Percentiles rank a stretch among this genome's conserved stretches.
phyloP scores from a whole-genome alignment of 2,329 filamentous ascomycete genomes.

The Bipolaris zeicola region DNA sequence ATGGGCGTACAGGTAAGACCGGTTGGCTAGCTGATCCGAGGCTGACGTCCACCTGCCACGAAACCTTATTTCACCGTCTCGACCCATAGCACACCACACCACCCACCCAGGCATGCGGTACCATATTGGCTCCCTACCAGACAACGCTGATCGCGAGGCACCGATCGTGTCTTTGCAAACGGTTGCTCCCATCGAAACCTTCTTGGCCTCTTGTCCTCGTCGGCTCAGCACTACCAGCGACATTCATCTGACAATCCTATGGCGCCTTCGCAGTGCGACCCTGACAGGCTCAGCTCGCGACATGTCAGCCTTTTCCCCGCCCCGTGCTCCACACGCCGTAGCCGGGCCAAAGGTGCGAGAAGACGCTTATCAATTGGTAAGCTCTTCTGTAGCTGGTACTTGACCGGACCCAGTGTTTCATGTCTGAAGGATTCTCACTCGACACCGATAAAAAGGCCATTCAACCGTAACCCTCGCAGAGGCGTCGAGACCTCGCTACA shows the following conservation, averaged over 20 bases:
- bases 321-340: conserved; percentile 11
- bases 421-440: conserved; percentile 9
- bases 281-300: conserved; percentile 17
- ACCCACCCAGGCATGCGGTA: conserved; percentile 9
- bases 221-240: neutral
- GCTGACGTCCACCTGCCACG: conserved; percentile 34
- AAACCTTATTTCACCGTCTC: conserved; percentile 25
- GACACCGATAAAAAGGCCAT: conserved; percentile 3
- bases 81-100: neutral
- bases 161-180: neutral
- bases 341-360: conserved; percentile 14
- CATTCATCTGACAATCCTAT: conserved; percentile 2
- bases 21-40: conserved; percentile 34
- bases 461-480: conserved; percentile 12
- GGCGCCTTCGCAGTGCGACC: conserved; percentile 11
- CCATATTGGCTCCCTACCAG: conserved; percentile 5
- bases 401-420: conserved; percentile 35
- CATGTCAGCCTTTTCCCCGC: conserved; percentile 25
- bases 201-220: neutral
- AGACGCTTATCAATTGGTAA: conserved; percentile 42
- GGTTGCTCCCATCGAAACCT: neutral
- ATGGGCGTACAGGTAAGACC: conserved; percentile 35
- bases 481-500: conserved; percentile 14
- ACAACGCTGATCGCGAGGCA: conserved; percentile 4
- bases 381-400: conserved; percentile 27